Conservation (phyloP, 352 stramenopile genomes). For the Globisporangium iwayamae region DNA sequence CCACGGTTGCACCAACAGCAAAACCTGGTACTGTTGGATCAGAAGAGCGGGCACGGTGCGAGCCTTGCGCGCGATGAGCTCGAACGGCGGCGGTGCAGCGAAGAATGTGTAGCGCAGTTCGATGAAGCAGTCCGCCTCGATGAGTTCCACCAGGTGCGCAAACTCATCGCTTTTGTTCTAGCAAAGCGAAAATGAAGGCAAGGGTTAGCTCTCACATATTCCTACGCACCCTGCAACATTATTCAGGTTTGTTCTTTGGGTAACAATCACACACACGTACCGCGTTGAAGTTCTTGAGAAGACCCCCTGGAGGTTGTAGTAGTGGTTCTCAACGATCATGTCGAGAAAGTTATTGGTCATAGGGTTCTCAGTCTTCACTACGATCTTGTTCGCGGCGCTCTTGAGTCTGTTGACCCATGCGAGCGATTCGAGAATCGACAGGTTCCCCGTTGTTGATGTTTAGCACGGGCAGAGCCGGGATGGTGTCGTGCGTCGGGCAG, state of each 20-base stretch:
- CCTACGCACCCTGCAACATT: too few relatives aligned
- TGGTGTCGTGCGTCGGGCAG: not conserved
- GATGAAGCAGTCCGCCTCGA: constrained; percentile 36
- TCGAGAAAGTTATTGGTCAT: not conserved
- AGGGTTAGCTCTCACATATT: not conserved
- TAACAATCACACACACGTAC: constrained; percentile 7
- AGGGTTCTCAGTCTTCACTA: not conserved
- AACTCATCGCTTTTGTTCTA: constrained; percentile 7
- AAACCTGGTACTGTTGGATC: constrained; percentile 15
- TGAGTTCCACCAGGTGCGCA: constrained; percentile 10
- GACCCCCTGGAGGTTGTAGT: constrained; percentile 23
- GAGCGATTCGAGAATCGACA: not conserved
- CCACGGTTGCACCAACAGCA: not conserved
- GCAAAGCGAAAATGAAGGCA: not conserved
- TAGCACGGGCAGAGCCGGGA: not conserved
- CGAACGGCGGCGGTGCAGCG: constrained; percentile 31
- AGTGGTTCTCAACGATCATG: constrained; percentile 26
- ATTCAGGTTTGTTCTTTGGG: not conserved
- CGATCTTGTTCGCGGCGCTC: not conserved
- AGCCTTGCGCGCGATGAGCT: constrained; percentile 28
- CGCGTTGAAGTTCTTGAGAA: constrained; percentile 17
- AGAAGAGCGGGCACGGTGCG: constrained; percentile 16
- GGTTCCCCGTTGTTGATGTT: not conserved
- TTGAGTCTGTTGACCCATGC: constrained; percentile 4
- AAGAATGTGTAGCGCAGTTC: constrained; percentile 47